A percentile compares a stretch with the other conserved stretches of the same genome.
Evolutionary conservation across 2,329 filamentous ascomycete species (phyloP).

Genomic region (Raffaelea deltoideospora): DNA sequence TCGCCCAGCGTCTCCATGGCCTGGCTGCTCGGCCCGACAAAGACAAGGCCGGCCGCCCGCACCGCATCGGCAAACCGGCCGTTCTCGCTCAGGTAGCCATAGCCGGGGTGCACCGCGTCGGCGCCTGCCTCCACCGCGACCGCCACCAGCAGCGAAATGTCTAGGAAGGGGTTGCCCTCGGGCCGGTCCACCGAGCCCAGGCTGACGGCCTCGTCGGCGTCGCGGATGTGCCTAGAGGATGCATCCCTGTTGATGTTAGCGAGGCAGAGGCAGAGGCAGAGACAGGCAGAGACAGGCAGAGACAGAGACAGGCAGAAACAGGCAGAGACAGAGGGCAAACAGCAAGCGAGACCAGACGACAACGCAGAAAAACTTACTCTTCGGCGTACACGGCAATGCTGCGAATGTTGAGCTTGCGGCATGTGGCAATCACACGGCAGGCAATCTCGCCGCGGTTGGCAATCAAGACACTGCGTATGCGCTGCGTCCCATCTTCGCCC

Average conservation of each 20-base stretch:
- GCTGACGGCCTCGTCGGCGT: neutral
- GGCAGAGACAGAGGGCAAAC: too few relatives aligned
- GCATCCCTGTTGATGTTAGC: conserved; percentile 20
- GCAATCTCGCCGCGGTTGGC: neutral
- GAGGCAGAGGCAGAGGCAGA: too few relatives aligned
- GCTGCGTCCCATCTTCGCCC: too few relatives aligned
- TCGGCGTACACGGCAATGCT: neutral
- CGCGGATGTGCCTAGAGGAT: neutral
- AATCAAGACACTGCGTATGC: neutral
- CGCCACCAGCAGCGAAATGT: neutral
- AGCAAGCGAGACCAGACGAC: neutral
- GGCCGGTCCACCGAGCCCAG: neutral
- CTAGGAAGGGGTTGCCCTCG: neutral
- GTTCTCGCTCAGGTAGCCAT: neutral
- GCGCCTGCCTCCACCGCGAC: neutral
- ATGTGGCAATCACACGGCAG: neutral
- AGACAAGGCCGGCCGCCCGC: neutral
- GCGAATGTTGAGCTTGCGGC: neutral
- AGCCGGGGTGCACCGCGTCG: neutral
- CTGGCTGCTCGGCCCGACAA: neutral
- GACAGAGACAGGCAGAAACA: too few relatives aligned
- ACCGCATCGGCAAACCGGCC: neutral
- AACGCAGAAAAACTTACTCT: neutral
- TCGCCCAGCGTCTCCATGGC: neutral
- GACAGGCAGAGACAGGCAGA: too few relatives aligned